Evolutionary conservation across 371 early-diverging fungal species (phyloP), one percentile per base, ranked within the genome.

Genomic region (Lichtheimia corymbifera): DNA sequence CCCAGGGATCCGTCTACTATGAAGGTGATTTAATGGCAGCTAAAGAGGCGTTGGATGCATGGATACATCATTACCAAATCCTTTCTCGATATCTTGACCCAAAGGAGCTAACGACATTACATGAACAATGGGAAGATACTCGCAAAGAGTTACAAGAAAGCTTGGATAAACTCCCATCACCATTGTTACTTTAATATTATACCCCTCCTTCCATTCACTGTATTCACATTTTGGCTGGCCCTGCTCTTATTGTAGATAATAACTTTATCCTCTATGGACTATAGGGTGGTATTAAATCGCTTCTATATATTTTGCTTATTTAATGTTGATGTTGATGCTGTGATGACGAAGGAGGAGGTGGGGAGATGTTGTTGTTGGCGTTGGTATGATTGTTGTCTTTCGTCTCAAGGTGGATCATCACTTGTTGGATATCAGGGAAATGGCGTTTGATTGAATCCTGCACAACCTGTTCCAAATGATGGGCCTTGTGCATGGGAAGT

Each of bases 381-480:
- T 9, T 53, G 40, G 17, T 63, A 17, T 41, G 40, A 15, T 42
- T 22, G 47, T 45, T 30, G n/a, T 44, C 27, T 17, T 51, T 43
- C 50, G 72, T 52, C 30, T 77, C 68, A 13, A 77, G 49, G 57
- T 70, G 66, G 20, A 80, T 67, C 30, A 69, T 40, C 2, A 80
- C 64, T 58, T 77, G 70, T 56, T 80, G 78, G 42, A 76, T 62
- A 52, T 71, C 60, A 4, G 70, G 68, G 55, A 67, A 72, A 14
- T 68, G 59, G 1, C 57, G 42, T 50, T 65, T 73, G 25, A 80
- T 62, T 0, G 67, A 51, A 20, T 59, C 27, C 24, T 67, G 65
- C 0, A 82, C 76, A 7, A 47, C 42, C 40, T 69, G 62, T 58
- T 75, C 71, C 20, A 82, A 40, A 2, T 59, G 55, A 59, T 72